Percentiles rank a stretch among this genome's conserved stretches.
Evolutionary conservation across 2,329 filamentous ascomycete genomes (phyloP).

Genomic region (Phialophora expanda): DNA sequence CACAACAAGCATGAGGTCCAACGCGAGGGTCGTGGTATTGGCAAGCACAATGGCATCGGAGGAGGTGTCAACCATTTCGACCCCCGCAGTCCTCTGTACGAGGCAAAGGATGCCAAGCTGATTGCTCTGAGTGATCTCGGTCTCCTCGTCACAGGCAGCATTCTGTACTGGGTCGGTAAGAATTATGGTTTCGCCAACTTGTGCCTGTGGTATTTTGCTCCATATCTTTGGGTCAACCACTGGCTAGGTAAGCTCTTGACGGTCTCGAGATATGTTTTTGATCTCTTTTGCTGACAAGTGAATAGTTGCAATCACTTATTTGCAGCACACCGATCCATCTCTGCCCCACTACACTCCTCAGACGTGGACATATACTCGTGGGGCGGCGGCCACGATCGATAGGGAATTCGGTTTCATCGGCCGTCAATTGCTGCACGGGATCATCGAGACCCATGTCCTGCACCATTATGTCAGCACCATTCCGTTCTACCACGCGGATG

Average conservation of each 20-base stretch:
- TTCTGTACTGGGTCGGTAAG: constrained; percentile 71
- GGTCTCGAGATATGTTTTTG: not conserved
- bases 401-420: constrained; percentile 97
- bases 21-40: constrained; percentile 87
- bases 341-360: constrained; percentile 89
- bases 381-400: constrained; percentile 93
- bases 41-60: constrained; percentile 82
- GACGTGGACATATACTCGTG: constrained; percentile 91
- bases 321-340: constrained; percentile 94
- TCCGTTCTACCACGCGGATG: constrained; percentile 94
- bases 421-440: constrained; percentile 87
- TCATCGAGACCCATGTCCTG: constrained; percentile 96
- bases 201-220: constrained; percentile 90
- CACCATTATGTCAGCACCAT: constrained; percentile 98
- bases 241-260: constrained; percentile 79
- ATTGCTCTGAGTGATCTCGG: constrained; percentile 88
- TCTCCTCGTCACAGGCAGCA: constrained; percentile 65
- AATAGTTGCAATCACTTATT: constrained; percentile 93
- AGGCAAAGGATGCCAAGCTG: constrained; percentile 85
- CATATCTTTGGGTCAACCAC: constrained; percentile 98
- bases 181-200: constrained; percentile 85
- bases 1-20: constrained; percentile 94
- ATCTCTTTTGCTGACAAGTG: constrained; percentile 29
- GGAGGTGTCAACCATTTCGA: constrained; percentile 94
- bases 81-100: constrained; percentile 85